These are phyloP conservation scores for Nannizzia gypsea DNA, from an alignment of 2,329 filamentous ascomycete genomes.

Conservation along the genomic window DNA sequence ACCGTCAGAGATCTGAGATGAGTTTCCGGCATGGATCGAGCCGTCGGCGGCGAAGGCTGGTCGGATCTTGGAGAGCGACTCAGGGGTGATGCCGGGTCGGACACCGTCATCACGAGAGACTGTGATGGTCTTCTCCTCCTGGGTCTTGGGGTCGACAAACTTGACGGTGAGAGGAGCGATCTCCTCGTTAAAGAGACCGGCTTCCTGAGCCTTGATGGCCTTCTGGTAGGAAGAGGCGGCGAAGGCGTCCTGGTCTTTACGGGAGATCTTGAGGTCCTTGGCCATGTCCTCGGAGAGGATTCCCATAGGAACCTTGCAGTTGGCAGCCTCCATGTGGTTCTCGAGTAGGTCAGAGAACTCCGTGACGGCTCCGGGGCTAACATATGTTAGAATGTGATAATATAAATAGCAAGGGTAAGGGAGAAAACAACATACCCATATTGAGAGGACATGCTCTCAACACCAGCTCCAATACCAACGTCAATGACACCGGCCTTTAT, in stretches of 20 bases:
- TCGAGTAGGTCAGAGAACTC: conserved; percentile 90
- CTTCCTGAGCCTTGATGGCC: conserved; percentile 70
- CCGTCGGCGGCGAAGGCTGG: conserved; percentile 86
- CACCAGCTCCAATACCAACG: conserved; percentile 81
- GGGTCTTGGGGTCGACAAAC: conserved; percentile 81
- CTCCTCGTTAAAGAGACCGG: conserved; percentile 85
- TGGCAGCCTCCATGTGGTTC: conserved; percentile 65
- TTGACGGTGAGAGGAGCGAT: conserved; percentile 78
- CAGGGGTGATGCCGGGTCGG: conserved; percentile 69
- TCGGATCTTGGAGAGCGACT: conserved; percentile 81
- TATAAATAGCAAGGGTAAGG: background rate
- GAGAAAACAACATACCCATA: conserved; percentile 58
- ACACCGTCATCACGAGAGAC: conserved; percentile 82
- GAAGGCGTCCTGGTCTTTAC: conserved; percentile 76
- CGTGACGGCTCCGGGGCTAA: conserved; percentile 65
- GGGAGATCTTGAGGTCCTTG: conserved; percentile 61
- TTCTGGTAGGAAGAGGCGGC: conserved; percentile 83
- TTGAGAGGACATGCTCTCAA: conserved; percentile 89
- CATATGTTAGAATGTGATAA: background rate
- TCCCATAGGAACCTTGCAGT: conserved; percentile 98
- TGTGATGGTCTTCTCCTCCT: conserved; percentile 69
- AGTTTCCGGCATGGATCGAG: conserved; percentile 91
- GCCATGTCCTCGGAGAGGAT: conserved; percentile 91
- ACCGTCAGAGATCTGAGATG: conserved; percentile 88
- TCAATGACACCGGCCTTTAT: conserved; percentile 91